Conservation (phyloP, 371 early-diverging fungal genomes). For the Zopfochytrium polystomum region DNA sequence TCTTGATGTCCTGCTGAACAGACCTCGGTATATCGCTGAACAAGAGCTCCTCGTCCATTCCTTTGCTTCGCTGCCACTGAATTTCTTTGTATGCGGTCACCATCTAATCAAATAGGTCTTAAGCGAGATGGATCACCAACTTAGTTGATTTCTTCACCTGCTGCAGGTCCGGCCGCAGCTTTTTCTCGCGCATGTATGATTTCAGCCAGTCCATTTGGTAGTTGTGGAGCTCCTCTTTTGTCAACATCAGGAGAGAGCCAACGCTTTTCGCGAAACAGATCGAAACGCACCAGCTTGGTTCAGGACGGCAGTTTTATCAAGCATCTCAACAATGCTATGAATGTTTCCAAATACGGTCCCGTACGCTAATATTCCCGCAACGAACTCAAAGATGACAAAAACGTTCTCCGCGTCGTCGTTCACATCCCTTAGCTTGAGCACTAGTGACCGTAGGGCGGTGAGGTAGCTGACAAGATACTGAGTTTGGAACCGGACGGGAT, state of each 20-base stretch:
- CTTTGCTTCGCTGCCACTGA: slow-evolving; percentile 38
- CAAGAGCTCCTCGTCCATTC: slow-evolving; percentile 35
- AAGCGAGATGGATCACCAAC: background rate
- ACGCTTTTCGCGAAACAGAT: too few relatives aligned
- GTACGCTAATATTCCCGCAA: slow-evolving; percentile 36
- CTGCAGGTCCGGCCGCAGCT: slow-evolving; percentile 33
- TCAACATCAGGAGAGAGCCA: too few relatives aligned
- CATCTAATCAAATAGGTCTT: slow-evolving; percentile 24
- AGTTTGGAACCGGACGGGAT: slow-evolving; percentile 14
- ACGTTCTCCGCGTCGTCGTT: slow-evolving; percentile 28
- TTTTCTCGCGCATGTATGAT: slow-evolving; percentile 37
- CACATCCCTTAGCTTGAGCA: slow-evolving; percentile 27
- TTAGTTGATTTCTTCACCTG: slow-evolving; percentile 18
- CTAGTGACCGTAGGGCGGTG: slow-evolving; percentile 29
- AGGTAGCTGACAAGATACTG: slow-evolving; percentile 36
- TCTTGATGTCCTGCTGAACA: slow-evolving; percentile 40
- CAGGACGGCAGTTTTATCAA: slow-evolving; percentile 34
- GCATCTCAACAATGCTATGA: slow-evolving; percentile 36
- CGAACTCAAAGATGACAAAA: slow-evolving; percentile 39
- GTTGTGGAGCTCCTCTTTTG: slow-evolving; percentile 38
- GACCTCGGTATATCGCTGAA: slow-evolving; percentile 37
- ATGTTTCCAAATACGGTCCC: slow-evolving; percentile 43
- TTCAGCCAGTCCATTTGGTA: slow-evolving; percentile 34
- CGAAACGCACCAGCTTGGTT: slow-evolving; percentile 30
- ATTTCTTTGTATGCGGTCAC: slow-evolving; percentile 36